Evolutionary conservation across 371 early-diverging fungal species (phyloP).

Genomic region (Umbelopsis sp.): DNA sequence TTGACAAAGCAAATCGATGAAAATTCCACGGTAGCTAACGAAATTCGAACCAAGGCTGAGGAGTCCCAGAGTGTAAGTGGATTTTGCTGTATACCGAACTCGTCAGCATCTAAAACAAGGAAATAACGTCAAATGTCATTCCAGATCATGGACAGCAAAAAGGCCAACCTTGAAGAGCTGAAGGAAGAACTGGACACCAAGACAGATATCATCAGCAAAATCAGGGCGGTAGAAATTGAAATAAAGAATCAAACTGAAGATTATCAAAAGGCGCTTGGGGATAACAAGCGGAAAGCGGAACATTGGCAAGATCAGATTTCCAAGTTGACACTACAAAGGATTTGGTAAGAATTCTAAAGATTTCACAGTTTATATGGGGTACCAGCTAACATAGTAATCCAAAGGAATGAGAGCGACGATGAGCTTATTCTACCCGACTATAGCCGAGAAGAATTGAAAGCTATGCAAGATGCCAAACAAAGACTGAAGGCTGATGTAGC

Average conservation of each 20-base stretch:
- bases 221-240: conserved; percentile 63
- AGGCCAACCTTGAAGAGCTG: conserved; percentile 63
- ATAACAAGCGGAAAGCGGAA: conserved; percentile 53
- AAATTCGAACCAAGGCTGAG: conserved; percentile 53
- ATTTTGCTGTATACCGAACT: neutral
- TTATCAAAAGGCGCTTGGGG: conserved; percentile 48
- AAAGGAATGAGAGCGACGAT: conserved; percentile 54
- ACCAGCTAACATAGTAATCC: neutral
- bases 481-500: conserved; percentile 47
- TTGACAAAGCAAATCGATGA: conserved; percentile 61
- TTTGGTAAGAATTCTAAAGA: conserved; percentile 48
- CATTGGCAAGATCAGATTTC: conserved; percentile 59
- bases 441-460: conserved; percentile 57
- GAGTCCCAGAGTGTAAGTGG: conserved; percentile 55
- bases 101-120: neutral
- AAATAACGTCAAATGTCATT: conserved; percentile 12
- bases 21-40: conserved; percentile 48
- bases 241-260: conserved; percentile 69
- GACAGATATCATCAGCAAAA: conserved; percentile 62
- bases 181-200: conserved; percentile 73
- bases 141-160: conserved; percentile 74
- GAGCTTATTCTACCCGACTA: conserved; percentile 53
- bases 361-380: neutral
- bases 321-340: conserved; percentile 62
- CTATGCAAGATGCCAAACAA: conserved; percentile 37